A percentile compares a stretch with the other conserved stretches of the same genome.
These are phyloP conservation scores for Ascomycota sp. DNA, from an alignment of 2,329 filamentous ascomycete genomes.

Conservation along the genomic window DNA sequence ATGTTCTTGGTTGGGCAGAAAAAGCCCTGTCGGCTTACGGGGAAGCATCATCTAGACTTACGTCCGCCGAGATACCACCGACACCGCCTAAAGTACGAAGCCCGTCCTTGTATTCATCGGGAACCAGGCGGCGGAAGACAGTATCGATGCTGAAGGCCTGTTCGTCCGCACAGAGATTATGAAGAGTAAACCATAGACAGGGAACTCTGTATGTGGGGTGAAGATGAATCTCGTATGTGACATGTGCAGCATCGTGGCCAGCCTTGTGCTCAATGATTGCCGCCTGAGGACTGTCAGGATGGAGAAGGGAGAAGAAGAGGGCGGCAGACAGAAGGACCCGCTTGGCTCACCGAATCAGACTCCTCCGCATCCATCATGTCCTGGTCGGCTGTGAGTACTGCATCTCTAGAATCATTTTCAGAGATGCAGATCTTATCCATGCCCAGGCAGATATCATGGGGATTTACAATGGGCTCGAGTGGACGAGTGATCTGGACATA, in stretches of 20 bases:
- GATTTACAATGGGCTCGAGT: slow-evolving; percentile 22
- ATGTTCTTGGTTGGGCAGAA: not conserved
- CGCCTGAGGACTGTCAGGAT: slow-evolving; percentile 13
- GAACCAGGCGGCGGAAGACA: slow-evolving; percentile 52
- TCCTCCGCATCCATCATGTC: slow-evolving; percentile 31
- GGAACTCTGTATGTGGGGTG: slow-evolving; percentile 58
- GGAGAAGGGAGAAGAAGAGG: slow-evolving; percentile 2
- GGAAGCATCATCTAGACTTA: slow-evolving; percentile 24
- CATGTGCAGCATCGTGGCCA: slow-evolving; percentile 20
- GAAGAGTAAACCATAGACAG: slow-evolving; percentile 55
- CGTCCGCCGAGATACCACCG: slow-evolving; percentile 57
- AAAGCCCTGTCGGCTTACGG: slow-evolving; percentile 9
- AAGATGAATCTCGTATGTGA: slow-evolving; percentile 54
- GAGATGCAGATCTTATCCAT: slow-evolving; percentile 25
- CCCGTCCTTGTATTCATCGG: slow-evolving; percentile 38
- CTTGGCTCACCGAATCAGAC: slow-evolving; percentile 24
- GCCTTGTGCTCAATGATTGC: slow-evolving; percentile 13
- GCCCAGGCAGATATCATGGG: slow-evolving; percentile 23
- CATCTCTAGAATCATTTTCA: slow-evolving; percentile 5
- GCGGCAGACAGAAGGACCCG: slow-evolving; percentile 1
- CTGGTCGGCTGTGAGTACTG: slow-evolving; percentile 14
- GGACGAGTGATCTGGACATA: slow-evolving; percentile 36
- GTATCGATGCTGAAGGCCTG: slow-evolving; percentile 42
- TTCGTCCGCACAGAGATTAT: slow-evolving; percentile 33
- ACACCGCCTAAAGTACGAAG: slow-evolving; percentile 42